Evolutionary conservation across 73 alveolate genomes (phyloP), one percentile per base, ranked within the genome.

Genomic region (Effrenium voratum): DNA sequence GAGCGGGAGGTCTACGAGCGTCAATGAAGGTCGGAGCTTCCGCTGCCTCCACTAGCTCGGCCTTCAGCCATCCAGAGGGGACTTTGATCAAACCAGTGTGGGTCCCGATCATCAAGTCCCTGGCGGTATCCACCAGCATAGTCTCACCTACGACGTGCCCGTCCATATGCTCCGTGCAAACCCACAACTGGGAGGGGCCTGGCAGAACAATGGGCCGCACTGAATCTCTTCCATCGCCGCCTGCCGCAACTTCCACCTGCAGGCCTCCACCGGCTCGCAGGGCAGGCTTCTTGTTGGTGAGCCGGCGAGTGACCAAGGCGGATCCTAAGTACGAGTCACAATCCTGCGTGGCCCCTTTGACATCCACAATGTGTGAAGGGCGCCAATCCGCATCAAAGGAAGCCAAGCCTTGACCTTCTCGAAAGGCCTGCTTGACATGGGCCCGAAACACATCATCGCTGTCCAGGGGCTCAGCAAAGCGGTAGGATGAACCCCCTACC

Each of bases 401-500:
- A n/a, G n/a, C 34, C 86, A 41, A 4, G 59, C 43, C 24, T 40
- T 16, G 59, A 57, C 86, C 86, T 0, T 0, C n/a, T 41, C 32
- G 55, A 57, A 12, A 76, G 15, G 86, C 86, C 15, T 76, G 86
- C 86, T 76, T 76, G 86, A 76, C 43, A 55, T 73, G 19, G 50
- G 85, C 3, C 57, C 85, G 52, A 50, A 73, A 36, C 57, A 1
- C 3, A 3, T 73, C 38, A 24, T 73, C 57, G 3, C 6, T 36
- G 12, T 50, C 40, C 10, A 73, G 12, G 16, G 85, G 85, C 24
- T 6, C 19, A 38, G 85, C 52, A 40, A 73, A 73, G 12, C 85
- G 85, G 19, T 73, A 73, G 34, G 57, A n/a, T 4, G 16, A 5
- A 3, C 85, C 85, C 4, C 85, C 85, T 12, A 41, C 85, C n/a